Conservation (phyloP, 306 rosid species). For the Pyrus communis region DNA sequence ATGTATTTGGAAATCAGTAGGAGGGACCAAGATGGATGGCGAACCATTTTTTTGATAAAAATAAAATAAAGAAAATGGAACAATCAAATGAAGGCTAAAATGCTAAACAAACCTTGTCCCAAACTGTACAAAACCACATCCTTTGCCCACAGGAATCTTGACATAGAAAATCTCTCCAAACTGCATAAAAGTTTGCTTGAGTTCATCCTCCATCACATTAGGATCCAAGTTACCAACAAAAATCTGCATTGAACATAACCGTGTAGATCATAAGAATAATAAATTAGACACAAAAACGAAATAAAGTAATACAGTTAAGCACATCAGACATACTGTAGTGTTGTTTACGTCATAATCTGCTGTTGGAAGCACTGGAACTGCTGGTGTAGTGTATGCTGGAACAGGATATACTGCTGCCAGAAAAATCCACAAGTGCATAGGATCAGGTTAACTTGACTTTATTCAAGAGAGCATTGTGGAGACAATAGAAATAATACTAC, state of each 20-base stretch:
- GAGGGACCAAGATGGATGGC: not conserved
- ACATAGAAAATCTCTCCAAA: constrained; percentile 67
- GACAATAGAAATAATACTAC: not conserved
- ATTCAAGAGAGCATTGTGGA: not conserved
- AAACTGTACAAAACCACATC: constrained; percentile 79
- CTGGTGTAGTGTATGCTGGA: constrained; percentile 58
- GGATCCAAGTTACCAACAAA: constrained; percentile 88
- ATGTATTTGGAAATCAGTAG: not conserved
- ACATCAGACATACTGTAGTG: constrained; percentile 58
- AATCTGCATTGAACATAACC: constrained; percentile 35
- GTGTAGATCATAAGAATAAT: constrained; percentile 11
- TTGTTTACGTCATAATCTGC: constrained; percentile 69
- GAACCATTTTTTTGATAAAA: not conserved
- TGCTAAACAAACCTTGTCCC: constrained; percentile 53
- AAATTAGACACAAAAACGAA: not conserved
- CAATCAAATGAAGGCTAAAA: not conserved
- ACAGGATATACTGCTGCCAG: constrained; percentile 52
- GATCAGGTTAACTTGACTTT: not conserved
- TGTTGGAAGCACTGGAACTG: constrained; percentile 29
- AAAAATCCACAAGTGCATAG: constrained; percentile 3
- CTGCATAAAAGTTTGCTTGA: constrained; percentile 76
- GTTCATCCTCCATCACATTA: constrained; percentile 65
- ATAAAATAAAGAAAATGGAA: not conserved
- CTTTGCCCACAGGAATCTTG: constrained; percentile 76
- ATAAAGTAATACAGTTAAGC: not conserved